Percentiles rank a stretch among this genome's conserved stretches.
Conservation (phyloP, 2,329 filamentous ascomycete genomes). For the Colletotrichum sojae region DNA sequence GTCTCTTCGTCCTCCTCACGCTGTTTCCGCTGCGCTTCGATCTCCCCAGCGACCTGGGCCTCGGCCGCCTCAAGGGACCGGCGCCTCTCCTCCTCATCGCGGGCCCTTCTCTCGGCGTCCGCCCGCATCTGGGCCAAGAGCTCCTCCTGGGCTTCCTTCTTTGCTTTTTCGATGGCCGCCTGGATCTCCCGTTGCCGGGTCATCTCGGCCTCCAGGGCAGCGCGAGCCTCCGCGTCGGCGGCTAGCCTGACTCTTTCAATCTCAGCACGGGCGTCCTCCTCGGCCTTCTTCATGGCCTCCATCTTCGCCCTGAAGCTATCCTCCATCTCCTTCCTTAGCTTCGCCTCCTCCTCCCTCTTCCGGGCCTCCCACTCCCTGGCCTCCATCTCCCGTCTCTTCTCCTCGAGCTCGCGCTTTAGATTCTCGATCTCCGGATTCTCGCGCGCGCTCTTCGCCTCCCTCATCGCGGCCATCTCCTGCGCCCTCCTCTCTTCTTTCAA, state of each 20-base stretch:
- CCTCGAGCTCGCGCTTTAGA: not conserved
- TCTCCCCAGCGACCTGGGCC: not conserved
- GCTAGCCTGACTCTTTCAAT: conserved; percentile 50
- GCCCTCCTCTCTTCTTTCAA: not conserved
- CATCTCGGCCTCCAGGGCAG: conserved; percentile 41
- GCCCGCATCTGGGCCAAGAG: not conserved
- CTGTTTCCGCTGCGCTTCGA: not conserved
- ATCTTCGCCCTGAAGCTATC: not conserved
- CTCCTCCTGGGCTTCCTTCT: not conserved
- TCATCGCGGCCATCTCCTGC: not conserved
- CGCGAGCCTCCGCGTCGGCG: conserved; percentile 49
- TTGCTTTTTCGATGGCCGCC: not conserved
- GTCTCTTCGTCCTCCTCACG: not conserved
- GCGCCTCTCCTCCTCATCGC: not conserved
- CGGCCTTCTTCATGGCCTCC: not conserved
- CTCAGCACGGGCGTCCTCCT: conserved; percentile 50
- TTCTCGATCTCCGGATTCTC: not conserved
- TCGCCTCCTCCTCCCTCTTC: not conserved
- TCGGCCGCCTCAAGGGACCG: not conserved
- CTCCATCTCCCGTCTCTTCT: not conserved
- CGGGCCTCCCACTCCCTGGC: not conserved
- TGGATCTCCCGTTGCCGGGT: not conserved
- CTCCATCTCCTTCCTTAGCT: not conserved
- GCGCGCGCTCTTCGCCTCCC: not conserved
- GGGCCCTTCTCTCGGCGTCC: not conserved